Base-by-base conservation (phyloP, 805 yeast species). In the Monosporozyma yasuniensis region DNA sequence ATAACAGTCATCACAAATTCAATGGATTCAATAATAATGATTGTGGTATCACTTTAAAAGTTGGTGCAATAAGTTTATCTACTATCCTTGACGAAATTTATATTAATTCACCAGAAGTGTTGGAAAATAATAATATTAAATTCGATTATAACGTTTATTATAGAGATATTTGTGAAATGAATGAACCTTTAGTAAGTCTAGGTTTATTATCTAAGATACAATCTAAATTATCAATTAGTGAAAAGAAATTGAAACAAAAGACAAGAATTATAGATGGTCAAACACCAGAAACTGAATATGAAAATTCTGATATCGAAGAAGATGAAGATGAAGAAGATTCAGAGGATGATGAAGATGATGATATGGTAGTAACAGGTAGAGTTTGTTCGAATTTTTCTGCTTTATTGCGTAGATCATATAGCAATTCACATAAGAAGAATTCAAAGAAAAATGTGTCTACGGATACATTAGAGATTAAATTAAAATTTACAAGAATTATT, bases 341-440 rank as follows among this genome's bases (percentile, higher is more conserved):
- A 25, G 27, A 25, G 2, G 52, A 53, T 9, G 56, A 56, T 12
- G 58, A 61, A 3, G 59, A 59, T 14, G 59, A 55, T 38, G 49
- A 57, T 9, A 48, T 56, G 16, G 54, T 65, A 19, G 60, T 67
- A 10, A 60, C 60, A 1, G 71, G 71, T 2, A 60, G 69, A 34
- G 67, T 67, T n/a, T 66, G 69, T 43, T 60, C 68, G 6, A 66
- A 65, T 52, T 63, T 66, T 47, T 56, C 69, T 1, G 67, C 67
- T 4, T 51, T 67, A 32, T 54, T 67, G 25, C 59, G 63, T 47
- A 57, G 59, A 44, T 55, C 65, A 3, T 60, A 59, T 34, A 57
- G 64, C 34, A 54, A 49, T 28, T 30, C 54, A 8, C 51, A 54
- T 18, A 56, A 49, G 21, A 52, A 52, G 8, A 52, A 52, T 7